phyloP scores from a whole-genome alignment of 1,284 basidiomycete genomes.

The Sphaerobolus stellatus region DNA sequence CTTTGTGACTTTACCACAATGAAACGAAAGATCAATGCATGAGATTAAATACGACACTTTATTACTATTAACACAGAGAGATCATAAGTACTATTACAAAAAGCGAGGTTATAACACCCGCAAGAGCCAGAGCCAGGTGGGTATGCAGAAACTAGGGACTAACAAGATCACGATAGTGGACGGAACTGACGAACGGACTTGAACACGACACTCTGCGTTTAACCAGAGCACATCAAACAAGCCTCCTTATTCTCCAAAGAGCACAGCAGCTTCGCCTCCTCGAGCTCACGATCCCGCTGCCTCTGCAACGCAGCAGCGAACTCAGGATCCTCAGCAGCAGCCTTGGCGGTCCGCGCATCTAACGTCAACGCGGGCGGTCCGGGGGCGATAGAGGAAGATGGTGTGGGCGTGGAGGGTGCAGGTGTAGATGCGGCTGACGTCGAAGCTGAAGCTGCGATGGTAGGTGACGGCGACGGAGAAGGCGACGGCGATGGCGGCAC shows the following conservation, averaged over 20 bases:
- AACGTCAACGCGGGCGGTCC: too few species aligned
- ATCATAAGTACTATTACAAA: too few species aligned
- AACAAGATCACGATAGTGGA: too few species aligned
- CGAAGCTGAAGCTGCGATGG: conserved; percentile 17
- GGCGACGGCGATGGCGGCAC: conserved; percentile 17
- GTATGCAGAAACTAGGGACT: too few species aligned
- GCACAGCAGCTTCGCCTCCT: conserved; percentile 79
- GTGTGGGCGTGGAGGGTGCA: too few species aligned
- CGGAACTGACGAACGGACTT: too few species aligned
- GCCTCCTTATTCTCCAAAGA: conserved; percentile 89
- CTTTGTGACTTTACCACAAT: neutral
- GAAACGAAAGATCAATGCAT: neutral
- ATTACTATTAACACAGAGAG: too few species aligned
- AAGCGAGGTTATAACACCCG: too few species aligned
- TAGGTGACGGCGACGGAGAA: conserved; percentile 18
- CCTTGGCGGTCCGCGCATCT: conserved; percentile 48
- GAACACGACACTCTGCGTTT: neutral
- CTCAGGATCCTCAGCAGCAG: conserved; percentile 69
- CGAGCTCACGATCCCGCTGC: conserved; percentile 72
- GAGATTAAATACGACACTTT: too few species aligned
- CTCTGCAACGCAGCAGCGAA: conserved; percentile 80
- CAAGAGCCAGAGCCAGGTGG: too few species aligned
- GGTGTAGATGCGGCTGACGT: conserved; percentile 14
- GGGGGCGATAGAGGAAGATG: too few species aligned
- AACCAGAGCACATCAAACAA: conserved; percentile 76